These are phyloP conservation scores for Clonostachys chloroleuca DNA, from an alignment of 2,329 filamentous ascomycete species.

Conservation along the genomic window DNA sequence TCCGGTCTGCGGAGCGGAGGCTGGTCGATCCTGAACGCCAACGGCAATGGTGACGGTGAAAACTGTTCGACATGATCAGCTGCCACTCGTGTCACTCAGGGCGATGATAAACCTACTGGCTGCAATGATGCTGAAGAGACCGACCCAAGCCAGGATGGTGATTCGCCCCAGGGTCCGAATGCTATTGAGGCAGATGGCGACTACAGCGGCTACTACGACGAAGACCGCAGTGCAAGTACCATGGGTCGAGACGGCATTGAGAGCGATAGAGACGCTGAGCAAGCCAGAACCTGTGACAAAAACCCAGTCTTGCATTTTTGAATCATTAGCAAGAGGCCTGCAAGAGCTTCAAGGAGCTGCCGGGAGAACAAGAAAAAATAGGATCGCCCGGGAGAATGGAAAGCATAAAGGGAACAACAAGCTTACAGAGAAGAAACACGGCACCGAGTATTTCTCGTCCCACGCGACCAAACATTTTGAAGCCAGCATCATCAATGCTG, in stretches of 20 bases:
- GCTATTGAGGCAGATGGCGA: conserved; percentile 20
- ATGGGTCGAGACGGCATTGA: conserved; percentile 32
- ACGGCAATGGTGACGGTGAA: conserved; percentile 20
- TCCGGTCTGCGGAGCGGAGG: conserved; percentile 12
- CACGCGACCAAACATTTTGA: conserved; percentile 38
- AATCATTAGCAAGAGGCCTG: conserved; percentile 29
- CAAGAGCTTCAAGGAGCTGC: conserved; percentile 1
- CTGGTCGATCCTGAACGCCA: conserved; percentile 16
- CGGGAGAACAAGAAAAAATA: too few relatives aligned
- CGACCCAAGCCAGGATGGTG: conserved; percentile 24
- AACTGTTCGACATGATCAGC: conserved; percentile 22
- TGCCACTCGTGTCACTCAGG: conserved; percentile 20
- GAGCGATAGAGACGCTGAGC: conserved; percentile 28
- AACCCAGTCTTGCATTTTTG: conserved; percentile 23
- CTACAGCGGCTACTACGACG: conserved; percentile 22
- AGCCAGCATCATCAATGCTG: conserved; percentile 46
- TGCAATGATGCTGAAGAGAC: conserved; percentile 27
- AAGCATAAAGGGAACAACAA: background rate
- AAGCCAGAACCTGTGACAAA: conserved; percentile 28
- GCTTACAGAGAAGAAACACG: conserved; percentile 23
- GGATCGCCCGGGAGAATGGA: too few relatives aligned
- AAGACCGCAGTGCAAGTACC: conserved; percentile 32
- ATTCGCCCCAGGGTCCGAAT: conserved; percentile 22
- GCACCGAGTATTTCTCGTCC: conserved; percentile 35
- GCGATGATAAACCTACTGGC: conserved; percentile 24